A percentile compares a stretch with the other conserved stretches of the same genome.
Evolutionary conservation across 2,329 filamentous ascomycete genomes (phyloP).

Genomic region (Drechslera avenae): DNA sequence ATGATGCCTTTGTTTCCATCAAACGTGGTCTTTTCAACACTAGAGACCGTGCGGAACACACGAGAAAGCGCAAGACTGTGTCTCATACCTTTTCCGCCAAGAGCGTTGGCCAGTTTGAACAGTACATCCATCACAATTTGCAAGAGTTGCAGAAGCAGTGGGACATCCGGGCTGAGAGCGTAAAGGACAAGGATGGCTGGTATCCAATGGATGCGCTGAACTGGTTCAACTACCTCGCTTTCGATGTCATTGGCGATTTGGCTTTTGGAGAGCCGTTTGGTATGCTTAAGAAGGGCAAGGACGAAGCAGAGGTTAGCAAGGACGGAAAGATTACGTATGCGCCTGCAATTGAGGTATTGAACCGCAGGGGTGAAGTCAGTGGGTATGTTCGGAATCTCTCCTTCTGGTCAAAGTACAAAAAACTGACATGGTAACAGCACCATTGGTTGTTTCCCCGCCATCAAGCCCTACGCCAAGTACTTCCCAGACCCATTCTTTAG

Average conservation of each 20-base stretch:
- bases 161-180: constrained; percentile 63
- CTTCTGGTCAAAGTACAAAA: not conserved
- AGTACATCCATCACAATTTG: constrained; percentile 83
- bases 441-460: constrained; percentile 71
- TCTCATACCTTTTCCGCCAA: constrained; percentile 86
- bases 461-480: constrained; percentile 81
- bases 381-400: constrained; percentile 52
- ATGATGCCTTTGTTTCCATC: constrained; percentile 90
- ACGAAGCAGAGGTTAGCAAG: constrained; percentile 75
- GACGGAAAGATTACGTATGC: constrained; percentile 69
- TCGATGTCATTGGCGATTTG: constrained; percentile 61
- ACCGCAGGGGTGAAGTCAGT: constrained; percentile 84
- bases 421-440: constrained; percentile 52
- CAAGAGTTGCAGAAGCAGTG: constrained; percentile 74
- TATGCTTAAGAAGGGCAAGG: constrained; percentile 77
- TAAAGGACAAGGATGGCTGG: constrained; percentile 57
- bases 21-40: constrained; percentile 88
- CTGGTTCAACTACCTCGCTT: constrained; percentile 76
- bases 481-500: constrained; percentile 83
- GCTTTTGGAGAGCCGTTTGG: constrained; percentile 80
- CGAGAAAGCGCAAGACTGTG: constrained; percentile 86
- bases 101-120: constrained; percentile 81
- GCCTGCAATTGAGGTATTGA: constrained; percentile 84
- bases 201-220: constrained; percentile 73
- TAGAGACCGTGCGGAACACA: constrained; percentile 78